Evolutionary conservation across 148 eudicot species (phyloP), one percentile per base, ranked within the genome.

Genomic region (Spergularia bocconei): DNA sequence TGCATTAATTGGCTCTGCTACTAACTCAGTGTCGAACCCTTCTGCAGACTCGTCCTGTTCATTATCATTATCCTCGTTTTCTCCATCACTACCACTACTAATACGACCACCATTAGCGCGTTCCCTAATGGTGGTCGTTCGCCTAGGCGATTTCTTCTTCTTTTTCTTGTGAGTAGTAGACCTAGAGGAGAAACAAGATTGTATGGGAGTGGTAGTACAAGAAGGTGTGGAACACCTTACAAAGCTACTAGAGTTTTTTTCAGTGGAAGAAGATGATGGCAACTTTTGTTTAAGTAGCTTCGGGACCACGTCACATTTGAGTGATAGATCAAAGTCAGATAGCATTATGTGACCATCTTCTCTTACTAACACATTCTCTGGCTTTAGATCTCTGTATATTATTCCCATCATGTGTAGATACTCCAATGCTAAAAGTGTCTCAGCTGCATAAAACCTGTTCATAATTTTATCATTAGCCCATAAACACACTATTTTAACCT

Each of bases 341-440:
- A 90, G 90, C 93, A 90, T 90, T 67, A 90, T 88, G 84, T 90
- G 93, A n/a, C 91, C 93, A 79, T 90, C 93, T 73, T 90, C 93
- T 75, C 93, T 80, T 54, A 90, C 91, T 3, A 90, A 54, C 65
- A 90, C 93, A 75, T 90, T 90, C 71, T 90, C 93, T 14, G 93
- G 93, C 83, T 90, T 90, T 13, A 90, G 77, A 75, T 90, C 93
- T 77, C 93, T 79, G 65, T 90, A 90, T 56, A 90, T 88, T 48
- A 90, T 84, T 55, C 93, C 93, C 93, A 90, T 86, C 93, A 90
- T 90, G 79, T 90, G 93, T 53, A 90, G 87, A 76, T 90, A 90
- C 87, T 90, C 91, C 61, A 90, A 77, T 14, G 93, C 93, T 71
- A 90, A 69, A 0, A 90, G 79, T 52, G 91, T 86, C 75, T 90